Base-by-base conservation (phyloP, 495 filamentous ascomycete genomes). In the Tetracladium setigerum region DNA sequence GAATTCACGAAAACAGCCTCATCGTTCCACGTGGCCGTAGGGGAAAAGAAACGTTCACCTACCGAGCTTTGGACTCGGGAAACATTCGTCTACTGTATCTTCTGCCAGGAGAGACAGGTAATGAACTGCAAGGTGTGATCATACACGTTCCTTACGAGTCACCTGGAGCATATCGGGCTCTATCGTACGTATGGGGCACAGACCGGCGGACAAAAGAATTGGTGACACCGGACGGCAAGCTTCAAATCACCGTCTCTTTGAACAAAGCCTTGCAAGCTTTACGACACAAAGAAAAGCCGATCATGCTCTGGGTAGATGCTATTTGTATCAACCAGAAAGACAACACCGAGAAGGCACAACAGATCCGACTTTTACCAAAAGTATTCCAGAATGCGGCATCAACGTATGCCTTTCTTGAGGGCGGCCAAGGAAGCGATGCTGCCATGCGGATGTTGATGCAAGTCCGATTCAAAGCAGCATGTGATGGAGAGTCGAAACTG, bases 171-270 rank as follows among this genome's bases (percentile, higher is more conserved):
- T 52, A 40, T 14, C 8, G 17, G 13, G 49, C 49, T 17, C 14
- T 52, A 4, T 52, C 49, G 17, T 52, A 52, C 24, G 43, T 47
- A 4, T 52, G 49, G 49, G 49, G 49, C 0, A 7, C 22, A 13
- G 14, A 2, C 22, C 8, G 12, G 1, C 4, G 8, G 12, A 9
- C 10, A 38, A 2, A 13, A 15, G 12, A 13, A 10, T 37, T 46
- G 4, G 9, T 5, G 19, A 41, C 43, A 2, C 19, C 43, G 8
- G 36, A 47, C 31, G 49, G 49, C 3, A 46, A 19, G 9, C 11
- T 52, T 4, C 22, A 11, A n/a, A 6, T 52, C 12, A 52, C 49
- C 2, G 9, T 16, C 17, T 41, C 44, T 17, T 33, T 52, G 16
- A 8, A 24, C 16, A 18, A 19, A 11, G 49, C 49, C 12, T 19